Percentiles rank a stretch among this genome's conserved stretches.
These are phyloP conservation scores for Pythium utonaiense DNA, from an alignment of 352 stramenopile species.

Conservation along the genomic window DNA sequence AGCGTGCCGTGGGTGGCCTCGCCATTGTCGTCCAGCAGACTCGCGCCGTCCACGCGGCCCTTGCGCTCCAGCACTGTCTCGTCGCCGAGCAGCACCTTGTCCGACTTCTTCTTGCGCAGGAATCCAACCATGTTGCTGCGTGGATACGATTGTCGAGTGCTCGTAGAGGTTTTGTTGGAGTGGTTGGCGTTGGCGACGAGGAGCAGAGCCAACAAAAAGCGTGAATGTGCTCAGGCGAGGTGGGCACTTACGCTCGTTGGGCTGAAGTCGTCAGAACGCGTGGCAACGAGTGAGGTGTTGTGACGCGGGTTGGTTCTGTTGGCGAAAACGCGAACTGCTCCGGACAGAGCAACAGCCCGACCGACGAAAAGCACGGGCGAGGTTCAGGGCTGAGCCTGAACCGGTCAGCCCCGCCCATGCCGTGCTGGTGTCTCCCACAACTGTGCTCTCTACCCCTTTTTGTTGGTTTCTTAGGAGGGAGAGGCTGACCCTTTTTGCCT, in stretches of 20 bases:
- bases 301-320: constrained; percentile 2
- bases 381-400: too few relatives aligned
- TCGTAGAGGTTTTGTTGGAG: constrained; percentile 3
- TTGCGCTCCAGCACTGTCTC: constrained; percentile 81
- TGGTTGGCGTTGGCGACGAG: not conserved
- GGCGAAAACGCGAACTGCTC: constrained; percentile 4
- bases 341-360: not conserved
- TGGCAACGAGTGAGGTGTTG: not conserved
- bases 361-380: constrained; percentile 12
- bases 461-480: not conserved
- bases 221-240: not conserved
- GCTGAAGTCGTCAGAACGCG: constrained; percentile 1
- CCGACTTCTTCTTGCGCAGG: constrained; percentile 84
- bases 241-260: not conserved
- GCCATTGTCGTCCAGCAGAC: constrained; percentile 76
- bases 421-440: not conserved
- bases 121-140: constrained; percentile 63
- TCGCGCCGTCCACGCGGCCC: constrained; percentile 79
- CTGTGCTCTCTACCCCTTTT: constrained; percentile 8
- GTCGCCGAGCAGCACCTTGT: constrained; percentile 58
- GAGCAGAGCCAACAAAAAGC: not conserved
- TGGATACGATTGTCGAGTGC: constrained; percentile 13
- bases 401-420: constrained; percentile 2
- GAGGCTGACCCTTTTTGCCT: not conserved
- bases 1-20: constrained; percentile 69